Evolutionary conservation across 2,329 filamentous ascomycete genomes (phyloP).

Genomic region (Fusarium caatingaense): DNA sequence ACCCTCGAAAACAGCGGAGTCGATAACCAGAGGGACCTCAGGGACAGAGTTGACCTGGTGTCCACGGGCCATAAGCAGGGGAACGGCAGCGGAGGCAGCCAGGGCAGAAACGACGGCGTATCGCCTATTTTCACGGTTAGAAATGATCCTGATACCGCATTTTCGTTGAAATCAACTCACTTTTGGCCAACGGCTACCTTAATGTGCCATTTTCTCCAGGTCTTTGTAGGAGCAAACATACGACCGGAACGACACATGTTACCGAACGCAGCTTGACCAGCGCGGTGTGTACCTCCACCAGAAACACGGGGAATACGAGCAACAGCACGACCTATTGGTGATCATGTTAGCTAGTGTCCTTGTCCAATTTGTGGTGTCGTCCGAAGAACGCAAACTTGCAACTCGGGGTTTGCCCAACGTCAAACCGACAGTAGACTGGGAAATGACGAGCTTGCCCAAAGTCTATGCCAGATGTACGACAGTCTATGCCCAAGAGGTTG

Average conservation of each 20-base stretch:
- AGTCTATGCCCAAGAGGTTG: neutral
- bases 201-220: slow-evolving; percentile 98
- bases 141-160: too few relatives aligned
- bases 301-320: slow-evolving; percentile 99
- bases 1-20: slow-evolving; percentile 87
- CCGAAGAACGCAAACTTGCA: neutral
- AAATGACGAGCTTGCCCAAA: neutral
- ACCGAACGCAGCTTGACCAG: slow-evolving; percentile 99
- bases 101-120: slow-evolving; percentile 98
- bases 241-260: slow-evolving; percentile 99
- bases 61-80: slow-evolving; percentile 95
- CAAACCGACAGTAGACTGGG: too few relatives aligned
- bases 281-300: slow-evolving; percentile 99
- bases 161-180: too few relatives aligned
- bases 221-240: slow-evolving; percentile 99
- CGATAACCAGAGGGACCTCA: slow-evolving; percentile 96
- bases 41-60: slow-evolving; percentile 93
- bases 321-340: slow-evolving; percentile 85
- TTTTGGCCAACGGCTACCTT: too few relatives aligned
- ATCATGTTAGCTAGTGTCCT: slow-evolving; percentile 41
- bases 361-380: neutral
- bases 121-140: slow-evolving; percentile 68
- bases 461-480: neutral
- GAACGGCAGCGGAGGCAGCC: slow-evolving; percentile 93
- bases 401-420: neutral